Base-by-base conservation (phyloP, 768 basidiomycete species). In the Agrocybe praecox region DNA sequence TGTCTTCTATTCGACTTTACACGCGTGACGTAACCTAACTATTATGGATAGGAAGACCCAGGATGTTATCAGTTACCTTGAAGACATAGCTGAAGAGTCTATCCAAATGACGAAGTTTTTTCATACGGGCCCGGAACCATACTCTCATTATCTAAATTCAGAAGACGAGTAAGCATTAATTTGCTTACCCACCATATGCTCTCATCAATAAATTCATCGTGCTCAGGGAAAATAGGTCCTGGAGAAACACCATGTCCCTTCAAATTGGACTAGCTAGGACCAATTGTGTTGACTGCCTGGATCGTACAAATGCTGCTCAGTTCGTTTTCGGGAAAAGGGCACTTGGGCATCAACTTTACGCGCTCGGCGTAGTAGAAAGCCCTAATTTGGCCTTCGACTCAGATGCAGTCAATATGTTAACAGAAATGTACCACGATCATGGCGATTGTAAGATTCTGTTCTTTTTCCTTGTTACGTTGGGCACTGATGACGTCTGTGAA, bases 361-460 rank as follows among this genome's bases (percentile, higher is more conserved):
- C 95, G 0, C 84, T 99, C 3, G 97, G 97, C 0, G 81, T 98
- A 15, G 87, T 97, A 8, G 86, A 89, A 18, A 86, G 77, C 55
- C 95, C 96, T 0, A 87, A 94, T 65, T 76, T 99, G 34, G 83
- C 87, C 0, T 96, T 96, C 66, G 94, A 96, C 65, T 94, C 91
- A 10, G 96, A 96, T 69, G 95, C 94, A 1, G 91, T 96, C 40
- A 94, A 96, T 69, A 95, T 98, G 85, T 67, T 99, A 62, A 98
- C 95, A 3, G 94, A 97, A 74, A 98, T 99, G 95, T 98, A 96
- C 70, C 94, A 96, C 68, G 94, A 97, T 69, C 95, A 97, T 62
- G 94, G 94, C 1, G 94, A 97, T 67, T 96, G 94, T 94, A 67
- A 66, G 90, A 72, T 53, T 14, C 18, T 32, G 19, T n/a, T 14